Evolutionary conservation across 1,139 yeast genomes (phyloP), one percentile per base, ranked within the genome.

Genomic region (Hansenula sp.): DNA sequence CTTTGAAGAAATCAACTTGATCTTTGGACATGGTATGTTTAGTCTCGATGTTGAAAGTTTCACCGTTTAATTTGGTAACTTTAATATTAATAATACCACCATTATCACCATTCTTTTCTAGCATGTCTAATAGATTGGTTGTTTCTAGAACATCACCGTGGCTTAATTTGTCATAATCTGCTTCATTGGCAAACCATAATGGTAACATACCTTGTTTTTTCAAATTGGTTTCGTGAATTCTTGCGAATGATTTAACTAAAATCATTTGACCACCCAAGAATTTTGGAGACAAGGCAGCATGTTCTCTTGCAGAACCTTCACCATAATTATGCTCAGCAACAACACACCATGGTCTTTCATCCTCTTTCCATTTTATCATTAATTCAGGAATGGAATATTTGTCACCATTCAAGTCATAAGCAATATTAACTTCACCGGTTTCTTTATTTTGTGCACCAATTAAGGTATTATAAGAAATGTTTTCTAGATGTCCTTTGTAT

Each of bases 271-370:
- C 99, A 50, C 97, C 97, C 44, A 93, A 74, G 72, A 86, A 93
- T 66, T 95, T 77, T 50, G 99, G 99, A 35, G 94, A 88, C 60
- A 93, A 73, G 6, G 99, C 99, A 43, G 99, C 99, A 62, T 93
- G 99, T 66, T 93, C 99, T 76, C 99, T 86, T 21, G 99, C 97
- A 45, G 97, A 89, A 53, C 99, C 99, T 73, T 93, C 99, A 67
- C 99, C 99, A 60, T 91, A 93, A 70, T 93, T 93, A 64, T 93
- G 96, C 63, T 91, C 99, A 42, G 97, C 99, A 51, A 93, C 85
- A 40, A 93, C 97, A 52, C 81, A 77, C 99, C 99, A 93, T 16
- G 96, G 94, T 57, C 88, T 78, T 9, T 68, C 58, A 51, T 88
- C 94, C 38, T 79, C 72, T 67, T 91, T 91, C 97, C 97, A 93